Evolutionary conservation across 1,284 basidiomycete genomes (phyloP).

Genomic region (Cutaneotrichosporon arboriforme): DNA sequence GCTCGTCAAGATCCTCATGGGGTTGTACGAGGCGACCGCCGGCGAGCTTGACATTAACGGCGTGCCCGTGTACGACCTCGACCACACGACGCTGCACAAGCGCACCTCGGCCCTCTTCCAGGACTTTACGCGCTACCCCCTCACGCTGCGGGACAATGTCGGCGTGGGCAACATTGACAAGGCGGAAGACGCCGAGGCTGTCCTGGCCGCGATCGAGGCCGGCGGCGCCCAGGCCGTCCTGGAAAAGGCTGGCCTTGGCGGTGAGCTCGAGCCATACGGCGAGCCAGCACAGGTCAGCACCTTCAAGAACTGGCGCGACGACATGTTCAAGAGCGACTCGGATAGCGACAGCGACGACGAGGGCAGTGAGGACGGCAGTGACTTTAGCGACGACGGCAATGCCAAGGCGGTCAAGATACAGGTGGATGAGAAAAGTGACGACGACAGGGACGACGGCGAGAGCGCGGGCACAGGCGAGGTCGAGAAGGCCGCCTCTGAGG

Average conservation of each 20-base stretch:
- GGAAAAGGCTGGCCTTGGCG: conserved; percentile 22
- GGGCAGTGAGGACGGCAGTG: not conserved
- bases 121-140: conserved; percentile 69
- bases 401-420: not conserved
- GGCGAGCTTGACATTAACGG: conserved; percentile 65
- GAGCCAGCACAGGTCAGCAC: not conserved
- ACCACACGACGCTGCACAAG: conserved; percentile 63
- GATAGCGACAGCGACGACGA: conserved; percentile 5
- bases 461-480: too few relatives aligned
- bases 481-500: too few relatives aligned
- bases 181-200: conserved; percentile 45
- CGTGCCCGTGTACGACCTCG: conserved; percentile 58
- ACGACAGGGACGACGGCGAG: not conserved
- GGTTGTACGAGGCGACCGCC: conserved; percentile 55
- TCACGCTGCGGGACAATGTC: conserved; percentile 68
- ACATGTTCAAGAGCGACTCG: not conserved
- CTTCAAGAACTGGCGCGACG: conserved; percentile 1
- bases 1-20: conserved; percentile 63
- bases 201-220: conserved; percentile 59
- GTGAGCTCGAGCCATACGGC: conserved; percentile 10
- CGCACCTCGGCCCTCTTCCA: conserved; percentile 71
- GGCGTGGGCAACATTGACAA: conserved; percentile 62
- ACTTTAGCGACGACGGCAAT: not conserved
- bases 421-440: too few relatives aligned
- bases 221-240: conserved; percentile 57